A percentile compares a stretch with the other conserved stretches of the same genome.
These are phyloP conservation scores for Golovinomyces cichoracearum DNA, from an alignment of 2,329 filamentous ascomycete genomes.

Conservation along the genomic window DNA sequence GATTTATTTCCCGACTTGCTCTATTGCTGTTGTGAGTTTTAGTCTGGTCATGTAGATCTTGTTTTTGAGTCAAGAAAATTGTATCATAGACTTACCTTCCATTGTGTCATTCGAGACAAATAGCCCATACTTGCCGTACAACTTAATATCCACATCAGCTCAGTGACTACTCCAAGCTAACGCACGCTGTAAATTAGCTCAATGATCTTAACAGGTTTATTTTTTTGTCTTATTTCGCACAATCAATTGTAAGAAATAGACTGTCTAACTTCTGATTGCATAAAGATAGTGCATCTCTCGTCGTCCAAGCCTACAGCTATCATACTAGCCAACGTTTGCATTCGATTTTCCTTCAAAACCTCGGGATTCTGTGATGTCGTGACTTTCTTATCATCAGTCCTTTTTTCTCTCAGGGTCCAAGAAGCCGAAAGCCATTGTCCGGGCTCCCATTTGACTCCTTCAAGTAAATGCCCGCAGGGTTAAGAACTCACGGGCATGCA, in stretches of 20 bases:
- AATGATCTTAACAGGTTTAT: background rate
- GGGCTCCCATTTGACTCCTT: too few species aligned
- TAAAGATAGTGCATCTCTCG: constrained; percentile 51
- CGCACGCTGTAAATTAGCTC: background rate
- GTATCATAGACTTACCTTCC: constrained; percentile 44
- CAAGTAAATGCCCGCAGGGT: too few species aligned
- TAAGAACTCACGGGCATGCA: constrained; percentile 31
- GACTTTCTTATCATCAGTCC: constrained; percentile 20
- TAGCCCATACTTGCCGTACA: constrained; percentile 82
- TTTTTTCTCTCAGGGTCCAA: too few species aligned
- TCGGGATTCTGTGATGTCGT: constrained; percentile 44
- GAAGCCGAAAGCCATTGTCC: too few species aligned
- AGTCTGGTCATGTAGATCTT: background rate
- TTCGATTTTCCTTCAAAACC: constrained; percentile 36
- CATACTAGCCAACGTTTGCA: constrained; percentile 52
- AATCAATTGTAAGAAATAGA: background rate
- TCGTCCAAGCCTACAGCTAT: constrained; percentile 67
- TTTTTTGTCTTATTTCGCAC: background rate
- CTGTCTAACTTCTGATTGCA: constrained; percentile 41
- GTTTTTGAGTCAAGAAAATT: background rate
- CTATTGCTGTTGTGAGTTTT: background rate
- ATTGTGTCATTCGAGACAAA: constrained; percentile 95
- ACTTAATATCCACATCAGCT: constrained; percentile 92
- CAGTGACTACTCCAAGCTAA: constrained; percentile 19
- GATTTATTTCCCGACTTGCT: background rate